phyloP scores from a whole-genome alignment of 805 yeast genomes.

The Yamadazyma tumulicola region DNA sequence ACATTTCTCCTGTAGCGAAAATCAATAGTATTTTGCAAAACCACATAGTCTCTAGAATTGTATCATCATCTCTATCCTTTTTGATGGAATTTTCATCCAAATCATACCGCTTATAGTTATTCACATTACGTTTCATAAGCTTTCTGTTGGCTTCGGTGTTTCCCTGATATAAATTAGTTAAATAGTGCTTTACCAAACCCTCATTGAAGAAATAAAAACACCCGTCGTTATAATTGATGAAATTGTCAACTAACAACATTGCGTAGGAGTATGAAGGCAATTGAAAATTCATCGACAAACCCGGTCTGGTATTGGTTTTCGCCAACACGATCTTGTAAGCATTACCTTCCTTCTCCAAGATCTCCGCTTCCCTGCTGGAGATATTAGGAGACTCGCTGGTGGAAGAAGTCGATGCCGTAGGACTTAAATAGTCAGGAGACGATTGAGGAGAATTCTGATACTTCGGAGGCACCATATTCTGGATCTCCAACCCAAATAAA shows the following conservation, averaged over 20 bases:
- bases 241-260: constrained; percentile 68
- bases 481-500: constrained; percentile 72
- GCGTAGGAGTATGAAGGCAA: constrained; percentile 78
- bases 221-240: constrained; percentile 76
- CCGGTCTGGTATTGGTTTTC: constrained; percentile 64
- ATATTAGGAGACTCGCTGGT: constrained; percentile 3
- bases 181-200: constrained; percentile 66
- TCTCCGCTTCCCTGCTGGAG: constrained; percentile 46
- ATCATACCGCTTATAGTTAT: constrained; percentile 20
- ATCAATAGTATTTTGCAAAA: constrained; percentile 70
- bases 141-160: constrained; percentile 33
- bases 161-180: constrained; percentile 62
- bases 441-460: constrained; percentile 8
- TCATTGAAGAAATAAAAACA: constrained; percentile 83
- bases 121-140: constrained; percentile 33
- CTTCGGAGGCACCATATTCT: constrained; percentile 49
- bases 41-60: constrained; percentile 74
- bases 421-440: constrained; percentile 9
- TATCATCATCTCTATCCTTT: constrained; percentile 46
- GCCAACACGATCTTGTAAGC: constrained; percentile 70
- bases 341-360: constrained; percentile 70
- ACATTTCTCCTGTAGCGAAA: constrained; percentile 81
- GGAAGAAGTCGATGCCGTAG: constrained; percentile 2
- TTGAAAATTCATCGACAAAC: constrained; percentile 65
- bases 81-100: constrained; percentile 39